Evolutionary conservation across 1,284 basidiomycete species (phyloP), one percentile per base, ranked within the genome.

Genomic region (Leccinum pachyderme): DNA sequence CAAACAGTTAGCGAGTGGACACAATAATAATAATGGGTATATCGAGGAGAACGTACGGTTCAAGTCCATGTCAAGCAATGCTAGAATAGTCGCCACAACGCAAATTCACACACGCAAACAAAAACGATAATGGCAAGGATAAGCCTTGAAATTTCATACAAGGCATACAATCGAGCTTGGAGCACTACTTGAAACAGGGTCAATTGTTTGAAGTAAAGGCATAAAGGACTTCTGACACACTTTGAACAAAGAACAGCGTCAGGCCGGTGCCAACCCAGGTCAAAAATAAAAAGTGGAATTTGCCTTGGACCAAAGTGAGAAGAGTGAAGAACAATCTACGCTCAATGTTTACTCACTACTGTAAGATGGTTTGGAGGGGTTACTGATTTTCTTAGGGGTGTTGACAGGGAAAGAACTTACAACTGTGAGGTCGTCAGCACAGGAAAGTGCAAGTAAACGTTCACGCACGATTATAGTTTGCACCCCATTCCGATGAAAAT

Each of bases 121-220:
- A 35, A 37, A 7, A 24, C 12, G 47, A 65, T 58, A 18, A 65
- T 9, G 1, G 8, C 11, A 15, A 63, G 44, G 43, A 63, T 27
- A n/a, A 24, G 13, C n/a, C 12, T 55, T 29, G 62, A 63, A 24
- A 11, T 7, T 8, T 1, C n/a, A 28, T 61, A 63, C 41, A 63
- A 44, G 8, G 61, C 55, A 24, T 63, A 61, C 41, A 67, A 29
- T 27, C 58, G 54, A 37, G 15, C 49, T 46, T 61, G 61, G 29
- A 67, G 51, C 2, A 47, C 52, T 9, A 56, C 63, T 63, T 49
- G 47, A 39, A 32, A 47, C 1, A 12, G 1, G 18, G 12, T 67
- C 25, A 65, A n/a, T 0, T 1, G 37, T 13, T n/a, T n/a, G n/a
- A 18, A 44, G 37, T 1, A 0, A 7, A 27, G 9, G 8, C 18